phyloP scores from a whole-genome alignment of 2,329 filamentous ascomycete species.

The Ascochyta rabiei region DNA sequence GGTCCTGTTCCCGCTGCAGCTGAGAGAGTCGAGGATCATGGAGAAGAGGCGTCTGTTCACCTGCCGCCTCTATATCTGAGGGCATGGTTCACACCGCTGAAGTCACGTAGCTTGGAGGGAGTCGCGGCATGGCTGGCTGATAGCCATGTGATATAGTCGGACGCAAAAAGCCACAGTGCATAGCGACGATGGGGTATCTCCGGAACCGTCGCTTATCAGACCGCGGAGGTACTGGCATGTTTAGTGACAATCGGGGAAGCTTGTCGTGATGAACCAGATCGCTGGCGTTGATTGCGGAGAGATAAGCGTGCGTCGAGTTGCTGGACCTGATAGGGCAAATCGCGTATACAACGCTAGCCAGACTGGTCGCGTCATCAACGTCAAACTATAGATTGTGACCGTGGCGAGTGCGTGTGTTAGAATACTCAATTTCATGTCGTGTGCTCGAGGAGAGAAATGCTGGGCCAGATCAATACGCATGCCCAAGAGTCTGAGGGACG shows the following conservation, averaged over 20 bases:
- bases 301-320: constrained; percentile 23
- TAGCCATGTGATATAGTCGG: not conserved
- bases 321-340: constrained; percentile 9
- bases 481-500: not conserved
- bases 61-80: constrained; percentile 29
- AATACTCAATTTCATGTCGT: no score
- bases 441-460: no score
- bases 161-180: constrained; percentile 2
- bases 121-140: not conserved
- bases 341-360: constrained; percentile 16
- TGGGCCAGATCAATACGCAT: not conserved
- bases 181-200: constrained; percentile 8
- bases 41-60: constrained; percentile 47
- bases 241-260: constrained; percentile 11
- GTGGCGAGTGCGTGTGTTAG: not conserved
- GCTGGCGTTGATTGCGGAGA: constrained; percentile 13
- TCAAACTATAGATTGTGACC: not conserved
- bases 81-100: constrained; percentile 23
- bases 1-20: constrained; percentile 48
- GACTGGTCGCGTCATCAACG: constrained; percentile 9
- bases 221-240: not conserved
- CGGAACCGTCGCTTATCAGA: constrained; percentile 4
- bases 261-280: constrained; percentile 13
- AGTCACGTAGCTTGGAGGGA: not conserved
- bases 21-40: constrained; percentile 38